Evolutionary conservation across 805 yeast genomes (phyloP), one percentile per base, ranked within the genome.

Genomic region (Candida chauliodis): DNA sequence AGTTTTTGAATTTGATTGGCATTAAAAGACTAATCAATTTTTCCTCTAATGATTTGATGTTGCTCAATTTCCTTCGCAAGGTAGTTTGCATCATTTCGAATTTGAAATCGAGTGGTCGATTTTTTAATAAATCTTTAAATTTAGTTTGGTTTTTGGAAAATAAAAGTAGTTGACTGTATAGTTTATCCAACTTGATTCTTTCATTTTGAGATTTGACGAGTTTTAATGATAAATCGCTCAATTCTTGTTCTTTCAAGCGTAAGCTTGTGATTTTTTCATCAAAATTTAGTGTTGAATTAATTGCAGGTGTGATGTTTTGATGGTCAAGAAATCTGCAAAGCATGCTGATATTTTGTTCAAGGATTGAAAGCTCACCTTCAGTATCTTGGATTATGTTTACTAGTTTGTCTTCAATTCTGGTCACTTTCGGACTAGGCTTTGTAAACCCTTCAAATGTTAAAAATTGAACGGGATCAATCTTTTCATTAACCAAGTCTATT

Each of bases 101-200:
- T 7, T 51, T 52, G 13, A 56, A 50, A 36, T 65, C 71, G 20
- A 68, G 50, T 18, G 63, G 63, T 16, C 60, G 45, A 22, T 48
- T 50, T 34, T 42, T 49, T 9, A 44, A 29, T n/a, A 29, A n/a
- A 5, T 25, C 22, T 2, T 40, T 28, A n/a, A 36, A 30, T 16
- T 24, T 36, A 5, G 46, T 20, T 5, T 37, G 25, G 3, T 43
- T 47, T 13, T 36, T 37, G 3, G 45, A 35, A 38, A 47, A 45
- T 16, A 50, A 11, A 4, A 52, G 47, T 18, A 65, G 45, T 35
- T 60, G 62, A 7, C 51, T 42, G 5, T 66, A 38, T 13, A 63
- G 42, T 35, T 49, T 52, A 32, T 58, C 63, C 19, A 65, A 40
- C 16, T 47, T 45, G 7, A 47, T 41, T 27, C 50, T 49, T 29